phyloP scores from a whole-genome alignment of 352 stramenopile species.

The Pythium insidiosum region DNA sequence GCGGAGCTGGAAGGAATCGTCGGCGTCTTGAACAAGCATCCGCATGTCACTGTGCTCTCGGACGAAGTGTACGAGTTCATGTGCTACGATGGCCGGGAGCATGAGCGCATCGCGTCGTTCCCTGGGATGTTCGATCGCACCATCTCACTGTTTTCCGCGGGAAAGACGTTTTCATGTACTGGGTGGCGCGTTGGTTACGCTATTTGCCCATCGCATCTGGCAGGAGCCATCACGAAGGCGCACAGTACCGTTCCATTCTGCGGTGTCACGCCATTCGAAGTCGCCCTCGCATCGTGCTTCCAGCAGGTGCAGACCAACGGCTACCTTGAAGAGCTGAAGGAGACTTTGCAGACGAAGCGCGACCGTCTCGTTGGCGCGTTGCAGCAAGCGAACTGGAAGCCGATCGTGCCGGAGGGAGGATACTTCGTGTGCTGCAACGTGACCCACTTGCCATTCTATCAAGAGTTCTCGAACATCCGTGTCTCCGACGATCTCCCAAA shows the following conservation, averaged over 20 bases:
- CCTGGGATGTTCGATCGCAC: conserved; percentile 84
- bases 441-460: conserved; percentile 51
- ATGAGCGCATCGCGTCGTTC: conserved; percentile 70
- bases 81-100: conserved; percentile 70
- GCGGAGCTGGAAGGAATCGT: conserved; percentile 92
- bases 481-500: conserved; percentile 42
- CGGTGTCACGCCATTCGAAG: conserved; percentile 91
- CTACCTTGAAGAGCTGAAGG: conserved; percentile 69
- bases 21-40: conserved; percentile 71
- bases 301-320: conserved; percentile 81
- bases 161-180: conserved; percentile 93
- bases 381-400: conserved; percentile 70
- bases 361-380: conserved; percentile 82
- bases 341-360: conserved; percentile 68
- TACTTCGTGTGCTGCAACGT: conserved; percentile 94
- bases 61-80: conserved; percentile 99
- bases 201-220: conserved; percentile 44
- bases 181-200: conserved; percentile 90
- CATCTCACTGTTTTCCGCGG: conserved; percentile 89
- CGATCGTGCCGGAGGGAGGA: conserved; percentile 89
- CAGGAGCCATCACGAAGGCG: conserved; percentile 61
- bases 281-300: conserved; percentile 88
- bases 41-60: conserved; percentile 89
- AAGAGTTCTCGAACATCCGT: conserved; percentile 56
- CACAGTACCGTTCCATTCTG: conserved; percentile 90